Conservation (phyloP, 805 yeast species). For the Yarrowia deformans region DNA sequence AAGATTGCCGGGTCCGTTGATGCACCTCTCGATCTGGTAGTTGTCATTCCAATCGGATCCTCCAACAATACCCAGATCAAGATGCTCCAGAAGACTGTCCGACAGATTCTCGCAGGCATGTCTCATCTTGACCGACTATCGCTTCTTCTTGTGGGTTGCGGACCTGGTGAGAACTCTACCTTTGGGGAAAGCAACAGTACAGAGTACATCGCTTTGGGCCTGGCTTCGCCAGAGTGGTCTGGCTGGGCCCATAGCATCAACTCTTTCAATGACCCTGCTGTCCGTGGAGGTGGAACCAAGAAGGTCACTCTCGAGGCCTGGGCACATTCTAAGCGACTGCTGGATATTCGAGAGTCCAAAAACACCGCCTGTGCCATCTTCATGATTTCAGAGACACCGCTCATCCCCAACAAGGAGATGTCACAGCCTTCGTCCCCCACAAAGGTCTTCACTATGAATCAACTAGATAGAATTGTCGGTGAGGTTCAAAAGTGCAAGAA, state of each 20-base stretch:
- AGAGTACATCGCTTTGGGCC: constrained; percentile 22
- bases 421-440: constrained; percentile 28
- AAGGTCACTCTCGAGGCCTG: constrained; percentile 32
- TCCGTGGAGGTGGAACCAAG: constrained; percentile 27
- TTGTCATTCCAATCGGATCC: constrained; percentile 17
- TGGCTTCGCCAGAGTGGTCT: constrained; percentile 22
- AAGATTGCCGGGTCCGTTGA: constrained; percentile 1
- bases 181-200: not conserved
- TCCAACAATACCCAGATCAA: constrained; percentile 3
- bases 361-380: constrained; percentile 24
- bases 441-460: constrained; percentile 12
- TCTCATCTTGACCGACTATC: constrained; percentile 16
- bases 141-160: constrained; percentile 26
- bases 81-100: constrained; percentile 3
- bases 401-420: constrained; percentile 27
- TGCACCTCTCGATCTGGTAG: constrained; percentile 19
- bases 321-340: constrained; percentile 11
- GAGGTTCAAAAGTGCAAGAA: constrained; percentile 17
- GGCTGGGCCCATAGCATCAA: constrained; percentile 30
- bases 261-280: constrained; percentile 19
- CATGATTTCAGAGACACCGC: constrained; percentile 21
- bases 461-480: not conserved
- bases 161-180: constrained; percentile 2
- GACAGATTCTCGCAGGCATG: constrained; percentile 12
- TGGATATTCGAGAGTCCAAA: constrained; percentile 14